Evolutionary conservation across 1,284 basidiomycete species (phyloP).

Genomic region (Moniliophthora roreri): DNA sequence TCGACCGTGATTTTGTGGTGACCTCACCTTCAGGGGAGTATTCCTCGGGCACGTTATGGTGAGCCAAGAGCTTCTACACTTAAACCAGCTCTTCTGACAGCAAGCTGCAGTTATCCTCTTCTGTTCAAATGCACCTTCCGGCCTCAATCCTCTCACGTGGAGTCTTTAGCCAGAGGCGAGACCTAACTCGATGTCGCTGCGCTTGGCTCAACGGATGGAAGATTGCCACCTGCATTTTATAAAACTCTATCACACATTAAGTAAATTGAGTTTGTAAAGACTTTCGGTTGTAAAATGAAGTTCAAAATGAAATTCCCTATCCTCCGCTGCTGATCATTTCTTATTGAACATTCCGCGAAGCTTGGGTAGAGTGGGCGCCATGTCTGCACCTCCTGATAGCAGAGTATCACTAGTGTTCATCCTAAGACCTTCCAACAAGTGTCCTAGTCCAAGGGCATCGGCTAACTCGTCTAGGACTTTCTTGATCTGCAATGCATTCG

Average conservation of each 20-base stretch:
- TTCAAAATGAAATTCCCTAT: background rate
- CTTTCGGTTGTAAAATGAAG: too few relatives aligned
- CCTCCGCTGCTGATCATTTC: background rate
- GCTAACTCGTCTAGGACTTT: background rate
- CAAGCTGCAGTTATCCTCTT: conserved; percentile 1
- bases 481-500: background rate
- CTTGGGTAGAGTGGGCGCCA: too few relatives aligned
- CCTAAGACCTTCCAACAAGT: too few relatives aligned
- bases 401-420: too few relatives aligned
- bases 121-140: conserved; percentile 10
- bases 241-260: too few relatives aligned
- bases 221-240: too few relatives aligned
- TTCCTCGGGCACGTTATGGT: conserved; percentile 4
- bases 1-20: background rate
- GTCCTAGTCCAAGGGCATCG: background rate
- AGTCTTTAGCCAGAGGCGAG: background rate
- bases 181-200: too few relatives aligned
- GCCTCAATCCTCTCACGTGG: background rate
- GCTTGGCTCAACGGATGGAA: too few relatives aligned
- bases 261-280: too few relatives aligned
- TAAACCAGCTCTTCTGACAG: background rate
- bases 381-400: too few relatives aligned
- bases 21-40: conserved; percentile 5
- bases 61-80: background rate
- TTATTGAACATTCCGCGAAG: background rate